Evolutionary conservation across 108 stramenopile species (phyloP), one percentile per base, ranked within the genome.

Genomic region (Discostella pseudostelligera): DNA sequence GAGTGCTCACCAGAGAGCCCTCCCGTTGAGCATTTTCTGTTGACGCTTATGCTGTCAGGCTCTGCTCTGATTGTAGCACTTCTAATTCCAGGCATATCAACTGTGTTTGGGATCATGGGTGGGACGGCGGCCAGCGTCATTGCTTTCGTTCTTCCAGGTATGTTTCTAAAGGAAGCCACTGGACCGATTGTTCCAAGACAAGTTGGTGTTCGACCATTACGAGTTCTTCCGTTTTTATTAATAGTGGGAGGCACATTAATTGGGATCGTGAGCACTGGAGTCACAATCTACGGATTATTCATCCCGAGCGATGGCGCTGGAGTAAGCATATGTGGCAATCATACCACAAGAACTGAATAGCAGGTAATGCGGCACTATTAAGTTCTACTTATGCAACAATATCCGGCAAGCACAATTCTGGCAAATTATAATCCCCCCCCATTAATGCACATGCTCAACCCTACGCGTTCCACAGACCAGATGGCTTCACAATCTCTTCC

Each of bases 41-140:
- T 82, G 24, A 79, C 77, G 9, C 59, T 79, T 11, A 24, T 74
- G 7, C 76, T 92, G 16, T 80, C 86, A 0, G 87, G 82, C 9
- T 59, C 56, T 17, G 83, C 90, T 9, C 62, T 92, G 57, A 72
- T 81, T 40, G 61, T 85, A 11, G 86, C 88, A 39, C 59, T 92
- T 22, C 55, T 92, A 3, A 59, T 86, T 17, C 87, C 88, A 22
- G 79, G 85, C 46, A 89, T 92, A 45, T 83, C 83, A 12, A 74
- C 87, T 17, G 84, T 92, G 12, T 92, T 92, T 71, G 84, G 84
- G 8, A 57, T 92, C 4, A 73, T 92, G 72, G 88, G 91, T 32
- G 88, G 91, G 28, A 88, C 87, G 2, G 76, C 87, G 5, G 76
- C 78, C 17, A 75, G 81, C 19, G 39, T 88, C 16, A 68, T 92